These are phyloP conservation scores for Debaryomyces hansenii DNA, from an alignment of 805 yeast species.

Conservation along the genomic window DNA sequence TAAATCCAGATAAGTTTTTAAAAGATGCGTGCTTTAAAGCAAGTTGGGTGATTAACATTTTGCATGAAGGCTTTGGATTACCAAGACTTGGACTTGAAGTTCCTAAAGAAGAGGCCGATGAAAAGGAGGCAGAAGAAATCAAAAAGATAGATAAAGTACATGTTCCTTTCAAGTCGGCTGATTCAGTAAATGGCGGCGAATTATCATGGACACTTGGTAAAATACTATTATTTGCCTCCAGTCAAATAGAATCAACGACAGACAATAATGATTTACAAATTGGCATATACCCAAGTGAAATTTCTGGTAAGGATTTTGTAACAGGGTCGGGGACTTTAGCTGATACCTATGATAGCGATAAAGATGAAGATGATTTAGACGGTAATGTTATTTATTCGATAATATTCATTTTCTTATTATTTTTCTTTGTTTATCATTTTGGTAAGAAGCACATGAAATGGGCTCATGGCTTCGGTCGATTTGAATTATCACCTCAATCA, in stretches of 20 bases:
- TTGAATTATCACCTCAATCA: slow-evolving; percentile 9
- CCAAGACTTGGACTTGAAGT: slow-evolving; percentile 67
- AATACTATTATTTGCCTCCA: slow-evolving; percentile 77
- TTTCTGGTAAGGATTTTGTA: slow-evolving; percentile 31
- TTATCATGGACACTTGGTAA: slow-evolving; percentile 95
- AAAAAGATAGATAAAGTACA: slow-evolving; percentile 30
- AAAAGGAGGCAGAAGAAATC: slow-evolving; percentile 27
- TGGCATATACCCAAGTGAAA: slow-evolving; percentile 44
- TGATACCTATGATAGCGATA: slow-evolving; percentile 13
- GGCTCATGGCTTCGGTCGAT: slow-evolving; percentile 10
- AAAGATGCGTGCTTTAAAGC: slow-evolving; percentile 90
- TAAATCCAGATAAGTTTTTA: slow-evolving; percentile 52
- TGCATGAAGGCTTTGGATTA: slow-evolving; percentile 90
- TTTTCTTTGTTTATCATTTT: slow-evolving; percentile 17
- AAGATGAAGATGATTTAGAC: slow-evolving; percentile 14
- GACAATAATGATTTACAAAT: slow-evolving; percentile 20
- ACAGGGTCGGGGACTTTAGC: slow-evolving; percentile 24
- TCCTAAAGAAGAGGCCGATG: slow-evolving; percentile 7
- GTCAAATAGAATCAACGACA: slow-evolving; percentile 45
- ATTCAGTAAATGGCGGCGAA: slow-evolving; percentile 78
- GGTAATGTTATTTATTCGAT: slow-evolving; percentile 9
- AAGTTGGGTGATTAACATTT: slow-evolving; percentile 84
- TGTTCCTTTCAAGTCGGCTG: slow-evolving; percentile 80
- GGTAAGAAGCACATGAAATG: slow-evolving; percentile 9
- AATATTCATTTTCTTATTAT: slow-evolving; percentile 15